A percentile compares a stretch with the other conserved stretches of the same genome.
Evolutionary conservation across 139 green algal species (phyloP).

Genomic region (Deuterostichococcus epilithicus): DNA sequence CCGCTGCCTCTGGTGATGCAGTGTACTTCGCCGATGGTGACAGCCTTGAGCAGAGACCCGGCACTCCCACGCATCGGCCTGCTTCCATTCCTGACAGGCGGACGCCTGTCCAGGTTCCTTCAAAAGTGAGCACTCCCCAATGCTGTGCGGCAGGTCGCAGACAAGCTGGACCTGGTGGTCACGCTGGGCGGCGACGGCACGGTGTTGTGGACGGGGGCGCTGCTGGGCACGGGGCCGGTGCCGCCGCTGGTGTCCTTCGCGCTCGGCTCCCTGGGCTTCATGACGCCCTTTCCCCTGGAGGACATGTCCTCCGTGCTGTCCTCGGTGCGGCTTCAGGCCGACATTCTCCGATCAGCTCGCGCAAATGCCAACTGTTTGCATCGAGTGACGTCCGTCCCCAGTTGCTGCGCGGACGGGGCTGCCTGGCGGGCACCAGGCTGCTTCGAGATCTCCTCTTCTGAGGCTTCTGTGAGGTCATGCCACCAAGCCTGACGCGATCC

Average conservation of each 20-base stretch:
- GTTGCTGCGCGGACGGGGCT: too few species aligned
- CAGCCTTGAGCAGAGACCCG: too few species aligned
- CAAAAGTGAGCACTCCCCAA: constrained; percentile 7
- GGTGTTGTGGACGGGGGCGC: constrained; percentile 82
- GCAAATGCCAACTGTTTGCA: too few species aligned
- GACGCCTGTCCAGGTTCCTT: constrained; percentile 8
- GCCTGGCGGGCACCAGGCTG: too few species aligned
- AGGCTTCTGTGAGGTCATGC: not conserved
- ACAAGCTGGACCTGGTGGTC: constrained; percentile 73
- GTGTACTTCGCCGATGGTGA: too few species aligned
- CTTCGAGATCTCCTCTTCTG: not conserved
- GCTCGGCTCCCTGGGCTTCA: constrained; percentile 88
- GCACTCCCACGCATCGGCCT: too few species aligned
- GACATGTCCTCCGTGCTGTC: constrained; percentile 41
- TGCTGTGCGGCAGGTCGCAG: constrained; percentile 43
- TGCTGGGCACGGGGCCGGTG: constrained; percentile 70
- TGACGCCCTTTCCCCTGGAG: constrained; percentile 71
- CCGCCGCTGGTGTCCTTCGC: constrained; percentile 83
- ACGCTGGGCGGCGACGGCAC: constrained; percentile 89
- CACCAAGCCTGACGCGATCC: too few species aligned
- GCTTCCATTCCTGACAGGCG: too few species aligned
- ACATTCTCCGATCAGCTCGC: too few species aligned
- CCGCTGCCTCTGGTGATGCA: too few species aligned
- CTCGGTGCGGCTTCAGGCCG: constrained; percentile 17
- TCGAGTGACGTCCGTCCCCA: too few species aligned